Conservation (phyloP, 805 yeast genomes). For the Wickerhamomyces chaumierensis region DNA sequence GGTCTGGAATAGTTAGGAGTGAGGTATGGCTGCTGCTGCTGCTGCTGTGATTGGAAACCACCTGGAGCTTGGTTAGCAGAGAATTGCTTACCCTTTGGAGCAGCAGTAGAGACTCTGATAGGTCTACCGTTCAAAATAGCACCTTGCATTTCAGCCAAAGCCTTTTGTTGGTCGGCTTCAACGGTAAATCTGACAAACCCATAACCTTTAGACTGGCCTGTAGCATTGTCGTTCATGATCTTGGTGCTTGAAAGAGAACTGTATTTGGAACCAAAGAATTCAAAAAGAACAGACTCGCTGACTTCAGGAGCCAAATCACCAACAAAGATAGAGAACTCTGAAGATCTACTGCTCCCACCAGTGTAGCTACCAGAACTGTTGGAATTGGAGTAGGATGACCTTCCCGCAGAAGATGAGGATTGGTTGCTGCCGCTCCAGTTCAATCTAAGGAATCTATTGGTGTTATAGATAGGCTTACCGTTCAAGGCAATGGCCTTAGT, state of each 20-base stretch:
- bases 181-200: constrained; percentile 77
- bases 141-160: constrained; percentile 78
- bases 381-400: too few relatives aligned
- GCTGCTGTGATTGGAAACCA: constrained; percentile 9
- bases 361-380: constrained; percentile 8
- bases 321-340: constrained; percentile 65
- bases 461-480: constrained; percentile 59
- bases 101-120: constrained; percentile 65
- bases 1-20: constrained; percentile 13
- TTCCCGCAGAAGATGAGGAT: too few relatives aligned
- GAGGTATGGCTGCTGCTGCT: constrained; percentile 13
- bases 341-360: too few relatives aligned
- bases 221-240: constrained; percentile 62
- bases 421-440: constrained; percentile 68
- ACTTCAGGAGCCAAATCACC: constrained; percentile 75
- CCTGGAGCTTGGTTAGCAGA: too few relatives aligned
- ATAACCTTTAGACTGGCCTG: constrained; percentile 70
- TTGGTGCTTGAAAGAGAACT: constrained; percentile 69
- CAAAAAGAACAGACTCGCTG: constrained; percentile 52
- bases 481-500: constrained; percentile 53
- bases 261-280: constrained; percentile 55
- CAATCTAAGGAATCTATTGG: constrained; percentile 47
- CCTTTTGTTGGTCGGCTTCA: constrained; percentile 58
- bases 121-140: constrained; percentile 59
- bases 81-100: constrained; percentile 31